Conservation (phyloP, 1,284 basidiomycete genomes). For the Ustilago bromivora region DNA sequence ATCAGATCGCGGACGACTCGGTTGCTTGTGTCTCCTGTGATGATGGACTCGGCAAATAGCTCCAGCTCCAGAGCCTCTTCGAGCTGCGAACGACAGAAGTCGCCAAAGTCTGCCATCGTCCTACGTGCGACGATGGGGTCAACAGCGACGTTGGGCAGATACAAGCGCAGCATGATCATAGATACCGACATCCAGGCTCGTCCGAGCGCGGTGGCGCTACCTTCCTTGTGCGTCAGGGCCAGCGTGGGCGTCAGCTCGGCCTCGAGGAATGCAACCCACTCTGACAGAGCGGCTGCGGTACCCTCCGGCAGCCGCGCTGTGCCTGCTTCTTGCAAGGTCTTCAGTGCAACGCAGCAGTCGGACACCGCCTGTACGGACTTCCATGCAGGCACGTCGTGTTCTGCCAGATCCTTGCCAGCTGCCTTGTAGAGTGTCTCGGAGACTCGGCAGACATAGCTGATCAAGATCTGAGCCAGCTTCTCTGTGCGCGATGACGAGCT, state of each 20-base stretch:
- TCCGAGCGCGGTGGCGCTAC: conserved; percentile 70
- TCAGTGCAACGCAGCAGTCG: conserved; percentile 16
- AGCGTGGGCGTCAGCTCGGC: conserved; percentile 12
- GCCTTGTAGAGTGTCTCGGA: conserved; percentile 34
- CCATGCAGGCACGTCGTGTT: conserved; percentile 15
- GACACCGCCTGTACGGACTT: conserved; percentile 2
- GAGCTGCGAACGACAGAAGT: conserved; percentile 71
- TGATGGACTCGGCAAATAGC: conserved; percentile 74
- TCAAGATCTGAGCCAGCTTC: conserved; percentile 23
- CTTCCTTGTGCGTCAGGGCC: not conserved
- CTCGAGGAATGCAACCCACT: conserved; percentile 26
- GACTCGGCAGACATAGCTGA: conserved; percentile 22
- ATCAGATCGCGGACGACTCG: conserved; percentile 68
- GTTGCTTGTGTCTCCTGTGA: conserved; percentile 77
- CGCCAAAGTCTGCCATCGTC: conserved; percentile 74
- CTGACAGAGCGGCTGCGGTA: conserved; percentile 18
- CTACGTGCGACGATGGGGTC: conserved; percentile 84
- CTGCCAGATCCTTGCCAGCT: conserved; percentile 20
- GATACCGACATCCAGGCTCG: conserved; percentile 78
- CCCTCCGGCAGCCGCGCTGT: conserved; percentile 15
- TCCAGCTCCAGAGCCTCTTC: conserved; percentile 76
- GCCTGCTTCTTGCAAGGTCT: conserved; percentile 13
- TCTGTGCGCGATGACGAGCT: conserved; percentile 38
- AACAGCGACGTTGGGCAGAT: conserved; percentile 85
- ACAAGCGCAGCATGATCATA: conserved; percentile 77